Evolutionary conservation across 108 stramenopile genomes (phyloP).

Genomic region (Conticribra guillardii): DNA sequence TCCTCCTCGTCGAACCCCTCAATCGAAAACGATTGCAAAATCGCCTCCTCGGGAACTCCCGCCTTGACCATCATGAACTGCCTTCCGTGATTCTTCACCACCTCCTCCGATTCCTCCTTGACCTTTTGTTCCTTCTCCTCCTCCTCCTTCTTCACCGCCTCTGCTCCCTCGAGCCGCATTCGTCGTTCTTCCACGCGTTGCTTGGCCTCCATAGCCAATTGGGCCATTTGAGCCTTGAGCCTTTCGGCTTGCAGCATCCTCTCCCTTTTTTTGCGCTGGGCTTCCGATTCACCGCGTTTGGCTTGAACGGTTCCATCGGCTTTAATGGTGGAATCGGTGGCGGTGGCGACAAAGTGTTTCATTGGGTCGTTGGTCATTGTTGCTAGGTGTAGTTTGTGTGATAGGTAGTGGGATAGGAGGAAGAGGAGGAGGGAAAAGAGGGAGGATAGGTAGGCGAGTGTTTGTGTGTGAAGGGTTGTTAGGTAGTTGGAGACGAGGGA

Average conservation of each 20-base stretch:
- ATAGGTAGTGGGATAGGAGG: constrained; percentile 31
- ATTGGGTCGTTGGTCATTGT: constrained; percentile 33
- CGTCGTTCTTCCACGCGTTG: constrained; percentile 31
- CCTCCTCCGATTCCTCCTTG: constrained; percentile 44
- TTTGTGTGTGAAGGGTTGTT: constrained; percentile 25
- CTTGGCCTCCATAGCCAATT: constrained; percentile 54
- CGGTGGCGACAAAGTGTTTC: constrained; percentile 36
- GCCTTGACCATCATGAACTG: constrained; percentile 59
- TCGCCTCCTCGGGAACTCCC: constrained; percentile 51
- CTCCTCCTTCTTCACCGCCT: constrained; percentile 40
- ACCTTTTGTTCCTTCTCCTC: constrained; percentile 33
- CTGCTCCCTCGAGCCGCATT: constrained; percentile 38
- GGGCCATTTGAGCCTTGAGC: constrained; percentile 53
- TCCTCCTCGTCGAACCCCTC: constrained; percentile 47
- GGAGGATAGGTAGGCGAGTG: constrained; percentile 45
- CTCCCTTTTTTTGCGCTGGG: constrained; percentile 41
- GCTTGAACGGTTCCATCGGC: constrained; percentile 45
- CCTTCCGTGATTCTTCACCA: constrained; percentile 38
- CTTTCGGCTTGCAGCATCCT: constrained; percentile 43
- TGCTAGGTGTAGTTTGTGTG: constrained; percentile 23
- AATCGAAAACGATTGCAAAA: constrained; percentile 34
- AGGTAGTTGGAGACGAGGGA: constrained; percentile 25
- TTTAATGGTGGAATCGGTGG: constrained; percentile 25
- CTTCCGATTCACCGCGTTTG: constrained; percentile 47
- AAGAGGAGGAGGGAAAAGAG: constrained; percentile 34